Evolutionary conservation across 225 moss, liverwort and hornwort species (phyloP), one percentile per base, ranked within the genome.

Genomic region (Bryoerythrophyllum caledonicum): DNA sequence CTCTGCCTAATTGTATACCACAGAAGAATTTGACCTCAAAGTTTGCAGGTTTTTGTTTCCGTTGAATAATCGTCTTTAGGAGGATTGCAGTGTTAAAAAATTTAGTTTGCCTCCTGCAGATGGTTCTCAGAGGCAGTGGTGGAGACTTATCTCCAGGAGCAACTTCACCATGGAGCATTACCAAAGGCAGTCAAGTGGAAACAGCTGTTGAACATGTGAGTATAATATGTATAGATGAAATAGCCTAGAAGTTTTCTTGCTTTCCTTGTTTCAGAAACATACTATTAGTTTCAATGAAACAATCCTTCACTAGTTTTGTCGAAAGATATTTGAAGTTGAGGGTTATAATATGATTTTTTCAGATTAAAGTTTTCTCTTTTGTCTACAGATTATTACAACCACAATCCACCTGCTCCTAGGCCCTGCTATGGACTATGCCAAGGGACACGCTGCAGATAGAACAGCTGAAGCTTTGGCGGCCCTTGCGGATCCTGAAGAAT

Each of bases 381-480:
- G 21, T 49, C 35, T 76, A 46, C 86, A 90, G 90, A 90, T 90
- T 43, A 88, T 90, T 57, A 86, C 88, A 80, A 79, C 80, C 60
- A 80, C 90, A 64, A 90, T 90, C 61, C 82, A 80, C 63, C 79
- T 84, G 83, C 82, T 85, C 62, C 80, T 90, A 62, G 77, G 82
- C 74, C 83, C 88, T 78, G 86, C 90, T 73, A 82, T 86, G 80
- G 86, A 88, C 64, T 88, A 86, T 74, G 86, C 83, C 24, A 88
- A 86, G 67, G 59, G 46, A 27, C 83, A 88, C 76, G 83, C 90
- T 82, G 82, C 86, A 78, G 84, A 86, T 57, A 88, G 86, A 76
- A 88, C 88, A 79, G 83, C 90, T 78, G 86, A 90, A 81, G 90
- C 90, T 75, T 76, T 90, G 77, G 81, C 85, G 21, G 83, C 88